These are phyloP conservation scores for Asterionellopsis glacialis DNA, from an alignment of 108 stramenopile species.

Conservation along the genomic window DNA sequence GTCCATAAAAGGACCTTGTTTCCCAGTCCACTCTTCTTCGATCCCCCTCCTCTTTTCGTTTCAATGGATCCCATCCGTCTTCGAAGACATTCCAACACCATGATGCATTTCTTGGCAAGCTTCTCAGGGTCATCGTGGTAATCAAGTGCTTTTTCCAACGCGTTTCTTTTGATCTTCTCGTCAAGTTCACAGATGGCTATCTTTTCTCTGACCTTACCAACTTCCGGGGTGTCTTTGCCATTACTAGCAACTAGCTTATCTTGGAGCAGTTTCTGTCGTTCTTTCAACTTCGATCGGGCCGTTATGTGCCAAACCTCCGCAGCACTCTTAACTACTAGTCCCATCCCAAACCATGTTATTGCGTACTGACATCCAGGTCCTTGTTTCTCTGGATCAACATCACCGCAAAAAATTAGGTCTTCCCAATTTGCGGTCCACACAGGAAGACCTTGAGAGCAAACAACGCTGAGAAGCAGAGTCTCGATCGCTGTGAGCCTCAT, in stretches of 20 bases:
- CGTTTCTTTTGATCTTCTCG: neutral
- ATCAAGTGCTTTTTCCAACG: slow-evolving; percentile 8
- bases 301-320: slow-evolving; percentile 33
- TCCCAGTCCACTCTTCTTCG: slow-evolving; percentile 46
- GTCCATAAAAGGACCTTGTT: slow-evolving; percentile 63
- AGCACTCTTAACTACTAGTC: slow-evolving; percentile 24
- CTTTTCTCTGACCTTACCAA: slow-evolving; percentile 1
- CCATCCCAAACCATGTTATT: slow-evolving; percentile 23
- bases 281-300: slow-evolving; percentile 9
- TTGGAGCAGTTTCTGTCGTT: neutral
- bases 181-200: neutral
- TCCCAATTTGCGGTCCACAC: slow-evolving; percentile 40
- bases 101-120: slow-evolving; percentile 46
- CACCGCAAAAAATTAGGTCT: slow-evolving; percentile 11
- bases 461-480: slow-evolving; percentile 51
- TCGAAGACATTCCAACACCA: slow-evolving; percentile 38
- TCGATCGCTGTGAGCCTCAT: slow-evolving; percentile 42
- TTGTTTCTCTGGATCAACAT: slow-evolving; percentile 3
- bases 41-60: slow-evolving; percentile 5
- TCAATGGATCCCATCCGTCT: slow-evolving; percentile 43
- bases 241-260: neutral
- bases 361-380: slow-evolving; percentile 4
- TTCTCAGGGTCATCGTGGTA: slow-evolving; percentile 30
- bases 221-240: neutral
- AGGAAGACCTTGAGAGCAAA: slow-evolving; percentile 51